Evolutionary conservation across 1,284 basidiomycete genomes (phyloP).

Genomic region (Papiliotrema nemorosa): DNA sequence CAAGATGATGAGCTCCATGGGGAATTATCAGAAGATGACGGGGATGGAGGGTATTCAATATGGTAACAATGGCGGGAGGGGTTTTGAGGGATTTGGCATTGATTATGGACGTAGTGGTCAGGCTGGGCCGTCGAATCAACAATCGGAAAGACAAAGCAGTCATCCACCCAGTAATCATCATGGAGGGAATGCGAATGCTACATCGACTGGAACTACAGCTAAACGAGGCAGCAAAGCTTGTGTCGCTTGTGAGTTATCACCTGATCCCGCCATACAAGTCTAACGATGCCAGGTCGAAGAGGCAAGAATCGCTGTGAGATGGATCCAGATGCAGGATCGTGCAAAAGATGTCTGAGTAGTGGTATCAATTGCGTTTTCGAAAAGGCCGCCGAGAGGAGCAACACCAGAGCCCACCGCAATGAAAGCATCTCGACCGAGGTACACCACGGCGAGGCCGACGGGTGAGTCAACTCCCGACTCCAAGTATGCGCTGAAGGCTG

Average conservation of each 20-base stretch:
- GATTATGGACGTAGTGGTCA: background rate
- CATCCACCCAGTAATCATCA: background rate
- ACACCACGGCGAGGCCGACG: conserved; percentile 53
- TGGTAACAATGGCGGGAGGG: background rate
- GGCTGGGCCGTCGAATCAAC: background rate
- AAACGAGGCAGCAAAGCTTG: conserved; percentile 48
- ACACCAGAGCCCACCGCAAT: conserved; percentile 13
- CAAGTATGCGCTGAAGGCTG: background rate
- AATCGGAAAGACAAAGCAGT: background rate
- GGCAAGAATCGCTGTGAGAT: conserved; percentile 92
- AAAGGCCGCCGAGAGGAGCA: conserved; percentile 57
- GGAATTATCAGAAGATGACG: conserved; percentile 3
- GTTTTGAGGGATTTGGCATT: conserved; percentile 2
- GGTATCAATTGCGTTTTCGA: conserved; percentile 84
- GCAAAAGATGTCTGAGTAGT: conserved; percentile 80
- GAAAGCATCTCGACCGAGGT: conserved; percentile 54
- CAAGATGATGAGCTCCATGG: conserved; percentile 1
- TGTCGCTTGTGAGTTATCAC: conserved; percentile 38
- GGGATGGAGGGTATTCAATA: conserved; percentile 7
- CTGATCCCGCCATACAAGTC: background rate
- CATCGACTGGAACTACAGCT: conserved; percentile 24
- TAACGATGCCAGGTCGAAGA: conserved; percentile 58
- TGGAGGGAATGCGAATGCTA: too few relatives aligned
- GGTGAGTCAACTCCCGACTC: conserved; percentile 14
- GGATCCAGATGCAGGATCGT: conserved; percentile 53